A percentile compares a stretch with the other conserved stretches of the same genome.
These are phyloP conservation scores for Leccinum insolens DNA, from an alignment of 1,284 basidiomycete species.

Conservation along the genomic window DNA sequence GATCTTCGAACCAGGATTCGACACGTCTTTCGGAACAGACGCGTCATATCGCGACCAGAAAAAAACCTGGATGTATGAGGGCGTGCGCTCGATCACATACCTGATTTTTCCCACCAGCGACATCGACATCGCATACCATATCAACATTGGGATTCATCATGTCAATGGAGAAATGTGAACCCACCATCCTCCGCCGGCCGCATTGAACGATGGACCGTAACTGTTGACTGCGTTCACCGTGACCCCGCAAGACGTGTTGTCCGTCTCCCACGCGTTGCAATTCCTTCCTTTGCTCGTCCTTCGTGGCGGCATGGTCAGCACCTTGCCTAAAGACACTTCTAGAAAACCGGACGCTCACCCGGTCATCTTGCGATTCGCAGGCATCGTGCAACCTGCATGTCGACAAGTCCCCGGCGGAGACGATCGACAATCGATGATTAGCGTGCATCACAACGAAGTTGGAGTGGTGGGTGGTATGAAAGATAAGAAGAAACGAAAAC, in stretches of 20 bases:
- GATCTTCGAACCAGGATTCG: conserved; percentile 17
- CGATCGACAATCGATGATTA: background rate
- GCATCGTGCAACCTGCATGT: conserved; percentile 63
- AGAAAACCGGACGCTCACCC: conserved; percentile 42
- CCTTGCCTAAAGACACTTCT: background rate
- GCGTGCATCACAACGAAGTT: background rate
- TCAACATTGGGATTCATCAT: background rate
- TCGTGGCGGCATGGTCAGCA: background rate
- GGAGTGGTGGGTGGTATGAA: background rate
- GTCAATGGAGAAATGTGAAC: background rate
- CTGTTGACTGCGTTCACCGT: conserved; percentile 44
- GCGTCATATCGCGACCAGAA: conserved; percentile 25
- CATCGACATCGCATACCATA: background rate
- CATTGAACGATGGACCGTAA: conserved; percentile 67
- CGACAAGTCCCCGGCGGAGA: background rate
- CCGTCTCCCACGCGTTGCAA: conserved; percentile 58
- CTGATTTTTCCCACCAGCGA: conserved; percentile 14
- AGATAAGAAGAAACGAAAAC: conserved; percentile 1
- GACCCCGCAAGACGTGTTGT: conserved; percentile 72
- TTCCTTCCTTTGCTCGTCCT: conserved; percentile 47
- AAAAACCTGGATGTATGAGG: conserved; percentile 25
- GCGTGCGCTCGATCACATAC: conserved; percentile 32
- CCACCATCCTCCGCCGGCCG: conserved; percentile 61
- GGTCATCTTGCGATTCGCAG: conserved; percentile 45
- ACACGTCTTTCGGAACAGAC: conserved; percentile 23